These are phyloP conservation scores for Microcos paniculata DNA, from an alignment of 345 rosid genomes.

Conservation along the genomic window DNA sequence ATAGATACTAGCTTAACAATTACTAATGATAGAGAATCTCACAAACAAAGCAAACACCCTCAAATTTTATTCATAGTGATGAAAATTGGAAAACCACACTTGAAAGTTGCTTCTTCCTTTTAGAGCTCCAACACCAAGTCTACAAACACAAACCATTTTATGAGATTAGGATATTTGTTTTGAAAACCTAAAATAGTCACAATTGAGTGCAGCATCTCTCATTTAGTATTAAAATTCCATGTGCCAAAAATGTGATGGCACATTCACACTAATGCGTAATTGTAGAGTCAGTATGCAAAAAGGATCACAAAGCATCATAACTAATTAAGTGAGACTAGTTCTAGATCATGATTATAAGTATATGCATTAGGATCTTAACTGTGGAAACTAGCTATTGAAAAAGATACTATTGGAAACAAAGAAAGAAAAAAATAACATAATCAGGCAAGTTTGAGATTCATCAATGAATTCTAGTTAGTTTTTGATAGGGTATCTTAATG, in stretches of 20 bases:
- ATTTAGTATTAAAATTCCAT: background rate
- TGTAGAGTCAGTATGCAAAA: background rate
- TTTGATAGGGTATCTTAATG: background rate
- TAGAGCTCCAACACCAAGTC: constrained; percentile 79
- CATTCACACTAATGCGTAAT: background rate
- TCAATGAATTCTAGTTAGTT: background rate
- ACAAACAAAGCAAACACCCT: constrained; percentile 18
- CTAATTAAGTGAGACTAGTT: background rate
- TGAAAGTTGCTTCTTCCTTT: constrained; percentile 30
- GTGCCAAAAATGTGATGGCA: background rate
- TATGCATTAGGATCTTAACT: background rate
- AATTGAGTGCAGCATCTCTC: constrained; percentile 3
- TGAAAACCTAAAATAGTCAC: background rate
- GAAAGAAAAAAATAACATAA: background rate
- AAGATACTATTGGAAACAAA: background rate
- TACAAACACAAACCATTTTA: constrained; percentile 28
- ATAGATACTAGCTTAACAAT: constrained; percentile 15
- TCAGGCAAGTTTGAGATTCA: background rate
- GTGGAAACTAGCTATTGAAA: background rate
- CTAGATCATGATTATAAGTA: background rate
- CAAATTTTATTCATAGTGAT: constrained; percentile 2
- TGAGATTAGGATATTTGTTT: background rate
- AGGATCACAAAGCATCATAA: background rate
- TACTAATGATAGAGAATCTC: constrained; percentile 13
- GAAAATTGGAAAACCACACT: background rate